Evolutionary conservation across 1,139 yeast genomes (phyloP), one percentile per base, ranked within the genome.

Genomic region (Dujonia santamariae): DNA sequence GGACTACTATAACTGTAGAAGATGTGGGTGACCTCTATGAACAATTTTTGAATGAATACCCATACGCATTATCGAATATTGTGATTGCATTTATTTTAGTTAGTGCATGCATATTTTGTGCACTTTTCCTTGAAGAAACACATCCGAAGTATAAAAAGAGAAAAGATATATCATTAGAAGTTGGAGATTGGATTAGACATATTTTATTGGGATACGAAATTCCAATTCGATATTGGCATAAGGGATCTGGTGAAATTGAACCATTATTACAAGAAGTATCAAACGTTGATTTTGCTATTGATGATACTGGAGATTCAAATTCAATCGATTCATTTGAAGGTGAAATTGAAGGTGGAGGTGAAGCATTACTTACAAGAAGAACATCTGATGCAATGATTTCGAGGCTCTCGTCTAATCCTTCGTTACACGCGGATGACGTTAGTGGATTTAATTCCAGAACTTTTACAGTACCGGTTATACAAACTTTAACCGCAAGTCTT

Each of bases 111-210:
- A n/a, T n/a, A n/a, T 27, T 14, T 18, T 27, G 20, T n/a, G 57
- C 73, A 34, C 62, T 80, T 31, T 78, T 78, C 45, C 53, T 80
- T 26, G 83, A 79, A 48, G 86, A 80, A 51, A 75, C 85, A 3
- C 80, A 76, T 47, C 69, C 61, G 14, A 51, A 54, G 23, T 54
- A 53, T 34, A 67, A 61, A 44, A 45, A 62, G 37, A 56, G 62
- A 37, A 59, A 63, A 38, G 85, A 79, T 49, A 45, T 53, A 26
- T 81, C 83, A 1, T 49, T 78, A 8, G 77, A 67, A 22, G 28
- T 74, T 14, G 84, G 84, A 11, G 80, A 76, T 44, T 47, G 49
- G 36, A 45, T 77, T 28, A 45, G 62, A 43, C 42, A 46, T 8
- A 35, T 49, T 17, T 4, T 4, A 4, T 39, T 73, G 7, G 72